Evolutionary conservation across 371 early-diverging fungal species (phyloP), one percentile per base, ranked within the genome.

Genomic region (Globomyces sp.): DNA sequence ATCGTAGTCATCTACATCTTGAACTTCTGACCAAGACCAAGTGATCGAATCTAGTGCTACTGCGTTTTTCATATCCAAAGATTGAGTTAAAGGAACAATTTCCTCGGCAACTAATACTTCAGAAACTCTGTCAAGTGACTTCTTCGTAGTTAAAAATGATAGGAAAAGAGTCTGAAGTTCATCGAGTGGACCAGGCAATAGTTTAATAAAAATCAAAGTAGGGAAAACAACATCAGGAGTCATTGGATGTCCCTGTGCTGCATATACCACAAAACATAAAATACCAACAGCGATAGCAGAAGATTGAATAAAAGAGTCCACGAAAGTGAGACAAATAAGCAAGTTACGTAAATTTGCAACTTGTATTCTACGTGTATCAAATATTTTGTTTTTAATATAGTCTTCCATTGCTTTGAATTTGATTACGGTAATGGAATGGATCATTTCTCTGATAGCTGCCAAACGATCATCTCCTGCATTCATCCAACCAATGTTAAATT

Each of bases 391-490:
- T 13, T 42, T 46, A 5, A 70, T 49, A 46, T 40, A 13, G 0
- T 63, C 61, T 53, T 77, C 77, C 51, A 65, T 47, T 5, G 72
- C 70, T 4, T 69, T 66, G 47, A 64, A 74, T 57, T 77, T 77
- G 65, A 74, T 59, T 8, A 70, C 58, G 58, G 71, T 74, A 63
- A 74, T 67, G 2, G 67, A 71, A 63, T 77, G 72, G 13, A 77
- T 57, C 40, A 77, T 68, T 63, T 77, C 77, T 4, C 77, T 60
- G n/a, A 74, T 44, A 1, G 64, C 44, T 24, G 41, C 49, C 2
- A 74, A 45, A 9, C 77, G 63, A 0, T 36, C 41, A 60, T 77
- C 77, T 44, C 67, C 58, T 0, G 51, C 39, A 3, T 42, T 51
- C 34, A 70, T 34, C 13, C 64, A 8, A 13, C 9, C 39, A 55